These are phyloP conservation scores for Kodamaea neixiangensis DNA, from an alignment of 805 yeast genomes.

Conservation along the genomic window DNA sequence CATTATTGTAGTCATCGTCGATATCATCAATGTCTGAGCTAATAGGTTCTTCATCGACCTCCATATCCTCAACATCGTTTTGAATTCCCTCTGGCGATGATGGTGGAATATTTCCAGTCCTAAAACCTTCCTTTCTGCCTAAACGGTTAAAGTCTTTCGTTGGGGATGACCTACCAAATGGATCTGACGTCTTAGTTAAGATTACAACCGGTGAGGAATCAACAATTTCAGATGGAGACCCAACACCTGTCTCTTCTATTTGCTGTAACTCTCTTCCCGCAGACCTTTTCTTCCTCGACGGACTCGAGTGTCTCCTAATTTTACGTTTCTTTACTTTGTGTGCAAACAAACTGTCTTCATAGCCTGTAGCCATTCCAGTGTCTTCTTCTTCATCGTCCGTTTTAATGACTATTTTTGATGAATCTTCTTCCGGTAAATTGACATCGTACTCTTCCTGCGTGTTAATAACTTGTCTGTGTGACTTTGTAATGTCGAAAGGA, in stretches of 20 bases:
- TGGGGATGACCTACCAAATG: conserved; percentile 4
- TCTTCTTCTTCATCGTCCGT: conserved; percentile 22
- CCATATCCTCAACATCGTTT: background rate
- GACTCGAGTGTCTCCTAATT: conserved; percentile 1
- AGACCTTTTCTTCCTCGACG: background rate
- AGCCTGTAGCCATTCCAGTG: conserved; percentile 4
- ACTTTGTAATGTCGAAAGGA: conserved; percentile 13
- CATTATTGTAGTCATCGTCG: conserved; percentile 15
- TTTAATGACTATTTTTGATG: conserved; percentile 10
- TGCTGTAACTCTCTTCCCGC: background rate
- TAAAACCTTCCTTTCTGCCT: conserved; percentile 18
- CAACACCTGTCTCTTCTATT: conserved; percentile 3
- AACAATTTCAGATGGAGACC: conserved; percentile 19
- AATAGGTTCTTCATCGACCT: conserved; percentile 1
- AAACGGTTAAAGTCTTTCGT: conserved; percentile 6
- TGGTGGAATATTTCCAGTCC: conserved; percentile 1
- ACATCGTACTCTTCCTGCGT: conserved; percentile 23
- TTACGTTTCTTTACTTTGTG: conserved; percentile 20
- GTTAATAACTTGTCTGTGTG: conserved; percentile 36
- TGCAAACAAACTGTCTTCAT: conserved; percentile 31
- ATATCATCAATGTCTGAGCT: conserved; percentile 25
- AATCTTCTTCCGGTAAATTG: background rate
- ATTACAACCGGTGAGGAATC: conserved; percentile 24
- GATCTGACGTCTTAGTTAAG: conserved; percentile 4
- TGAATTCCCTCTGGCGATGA: conserved; percentile 7